Conservation (phyloP, 2,329 filamentous ascomycete genomes). For the Phaeosphaeriaceae sp. region DNA sequence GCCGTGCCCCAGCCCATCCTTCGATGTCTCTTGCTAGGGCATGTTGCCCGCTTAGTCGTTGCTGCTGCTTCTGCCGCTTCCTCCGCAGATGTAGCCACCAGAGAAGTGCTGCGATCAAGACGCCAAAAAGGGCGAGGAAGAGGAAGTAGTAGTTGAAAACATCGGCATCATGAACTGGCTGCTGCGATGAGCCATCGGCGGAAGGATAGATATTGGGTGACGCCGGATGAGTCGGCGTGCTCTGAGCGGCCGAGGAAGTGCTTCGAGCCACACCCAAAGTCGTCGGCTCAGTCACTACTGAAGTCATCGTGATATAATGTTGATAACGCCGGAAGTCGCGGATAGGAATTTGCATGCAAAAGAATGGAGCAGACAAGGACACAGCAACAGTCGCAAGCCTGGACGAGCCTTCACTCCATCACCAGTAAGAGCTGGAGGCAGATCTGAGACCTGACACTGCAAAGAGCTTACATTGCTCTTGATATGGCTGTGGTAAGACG, state of each 20-base stretch:
- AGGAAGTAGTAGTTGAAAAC: slow-evolving; percentile 61
- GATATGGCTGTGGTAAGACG: neutral
- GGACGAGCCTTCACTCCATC: neutral
- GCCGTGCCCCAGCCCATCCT: slow-evolving; percentile 39
- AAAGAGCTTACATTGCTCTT: neutral
- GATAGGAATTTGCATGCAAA: neutral
- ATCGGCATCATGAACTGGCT: slow-evolving; percentile 15
- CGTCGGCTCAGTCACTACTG: neutral
- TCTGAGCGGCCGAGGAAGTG: neutral
- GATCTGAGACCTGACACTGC: neutral
- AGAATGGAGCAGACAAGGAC: neutral
- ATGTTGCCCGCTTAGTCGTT: slow-evolving; percentile 36
- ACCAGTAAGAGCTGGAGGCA: neutral
- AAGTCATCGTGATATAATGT: neutral
- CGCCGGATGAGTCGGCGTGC: slow-evolving; percentile 1
- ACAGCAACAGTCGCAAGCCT: neutral
- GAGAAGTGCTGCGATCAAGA: slow-evolving; percentile 50
- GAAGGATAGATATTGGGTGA: slow-evolving; percentile 15
- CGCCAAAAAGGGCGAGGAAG: slow-evolving; percentile 62
- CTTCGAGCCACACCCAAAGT: neutral
- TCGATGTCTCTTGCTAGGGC: slow-evolving; percentile 48
- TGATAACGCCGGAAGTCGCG: neutral
- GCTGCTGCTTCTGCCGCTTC: slow-evolving; percentile 41
- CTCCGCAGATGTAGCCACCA: slow-evolving; percentile 56
- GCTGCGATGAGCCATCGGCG: slow-evolving; percentile 4